Evolutionary conservation across 768 basidiomycete species (phyloP).

Genomic region (Naematelia aurantialba): DNA sequence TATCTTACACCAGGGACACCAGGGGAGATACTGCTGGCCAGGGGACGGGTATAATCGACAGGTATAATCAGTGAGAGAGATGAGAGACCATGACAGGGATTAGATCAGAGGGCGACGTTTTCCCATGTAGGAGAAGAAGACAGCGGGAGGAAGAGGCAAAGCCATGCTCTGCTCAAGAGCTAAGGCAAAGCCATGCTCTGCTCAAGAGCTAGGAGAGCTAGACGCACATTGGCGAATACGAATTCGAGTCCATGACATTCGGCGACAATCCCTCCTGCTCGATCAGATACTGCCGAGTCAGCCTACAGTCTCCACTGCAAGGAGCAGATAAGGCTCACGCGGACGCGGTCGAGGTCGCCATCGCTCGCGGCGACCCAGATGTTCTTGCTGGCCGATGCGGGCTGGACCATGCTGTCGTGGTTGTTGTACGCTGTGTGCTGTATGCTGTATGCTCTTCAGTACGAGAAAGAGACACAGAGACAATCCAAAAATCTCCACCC

Average conservation of each 20-base stretch:
- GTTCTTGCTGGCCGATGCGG: conserved; percentile 54
- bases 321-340: conserved; percentile 53
- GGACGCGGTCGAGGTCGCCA: conserved; percentile 74
- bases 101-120: background rate
- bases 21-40: background rate
- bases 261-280: conserved; percentile 35
- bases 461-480: no score
- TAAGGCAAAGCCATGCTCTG: conserved; percentile 54
- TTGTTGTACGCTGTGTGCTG: no score
- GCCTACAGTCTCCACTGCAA: background rate
- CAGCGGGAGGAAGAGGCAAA: background rate
- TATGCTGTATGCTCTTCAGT: no score
- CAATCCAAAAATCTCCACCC: no score
- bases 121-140: no score
- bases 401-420: conserved; percentile 37
- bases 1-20: no score
- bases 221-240: conserved; percentile 48
- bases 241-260: conserved; percentile 45
- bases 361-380: conserved; percentile 93
- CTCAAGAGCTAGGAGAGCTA: background rate
- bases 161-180: background rate
- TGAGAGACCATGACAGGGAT: background rate
- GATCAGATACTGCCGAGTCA: conserved; percentile 27
- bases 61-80: no score
- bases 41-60: no score